phyloP scores from a whole-genome alignment of 176 grass and related monocot species.

The Stipa capillata region DNA sequence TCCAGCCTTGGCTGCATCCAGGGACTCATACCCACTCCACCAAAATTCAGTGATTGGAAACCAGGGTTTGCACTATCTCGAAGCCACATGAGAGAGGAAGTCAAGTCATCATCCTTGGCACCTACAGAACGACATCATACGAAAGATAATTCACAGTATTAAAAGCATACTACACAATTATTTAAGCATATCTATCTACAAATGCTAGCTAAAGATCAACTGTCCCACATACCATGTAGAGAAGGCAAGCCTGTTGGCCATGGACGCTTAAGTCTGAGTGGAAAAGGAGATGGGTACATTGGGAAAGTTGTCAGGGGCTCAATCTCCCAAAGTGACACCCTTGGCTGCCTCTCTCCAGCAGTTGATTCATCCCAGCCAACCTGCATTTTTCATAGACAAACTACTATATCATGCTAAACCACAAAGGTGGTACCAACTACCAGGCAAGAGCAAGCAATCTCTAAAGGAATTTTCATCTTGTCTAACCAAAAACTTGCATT shows the following conservation, averaged over 20 bases:
- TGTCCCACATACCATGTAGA: conserved; percentile 45
- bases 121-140: conserved; percentile 37
- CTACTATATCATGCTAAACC: background rate
- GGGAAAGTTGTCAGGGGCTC: conserved; percentile 98
- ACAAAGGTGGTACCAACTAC: background rate
- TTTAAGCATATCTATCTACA: background rate
- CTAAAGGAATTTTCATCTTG: background rate
- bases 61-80: conserved; percentile 74
- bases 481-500: conserved; percentile 5
- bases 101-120: conserved; percentile 88
- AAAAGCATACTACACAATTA: background rate
- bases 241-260: conserved; percentile 93
- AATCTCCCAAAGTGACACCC: conserved; percentile 98
- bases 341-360: conserved; percentile 92
- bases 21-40: conserved; percentile 52
- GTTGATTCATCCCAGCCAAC: conserved; percentile 99
- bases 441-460: background rate
- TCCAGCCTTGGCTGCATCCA: conserved; percentile 87
- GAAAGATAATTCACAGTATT: background rate
- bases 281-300: conserved; percentile 94
- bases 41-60: conserved; percentile 78
- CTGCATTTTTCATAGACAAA: conserved; percentile 35
- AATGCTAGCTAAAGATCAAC: conserved; percentile 7
- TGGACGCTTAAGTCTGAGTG: conserved; percentile 93
- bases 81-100: conserved; percentile 88